phyloP scores from a whole-genome alignment of 805 yeast species.

The Candida nanaspora region DNA sequence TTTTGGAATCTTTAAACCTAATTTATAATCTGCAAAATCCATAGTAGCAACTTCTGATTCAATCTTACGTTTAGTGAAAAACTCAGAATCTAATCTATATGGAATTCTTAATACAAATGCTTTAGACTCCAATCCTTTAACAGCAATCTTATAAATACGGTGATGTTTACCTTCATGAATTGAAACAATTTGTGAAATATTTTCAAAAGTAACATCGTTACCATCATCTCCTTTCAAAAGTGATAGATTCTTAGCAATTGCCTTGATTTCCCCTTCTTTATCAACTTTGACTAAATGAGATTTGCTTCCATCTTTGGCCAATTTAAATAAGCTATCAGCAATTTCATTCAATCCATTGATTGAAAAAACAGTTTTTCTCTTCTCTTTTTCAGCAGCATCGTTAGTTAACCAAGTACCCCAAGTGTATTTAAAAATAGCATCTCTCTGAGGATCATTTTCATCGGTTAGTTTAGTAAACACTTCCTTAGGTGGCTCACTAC shows the following conservation, averaged over 20 bases:
- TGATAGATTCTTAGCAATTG: conserved; percentile 14
- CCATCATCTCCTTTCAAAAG: conserved; percentile 8
- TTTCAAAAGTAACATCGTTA: conserved; percentile 9
- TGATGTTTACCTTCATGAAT: conserved; percentile 94
- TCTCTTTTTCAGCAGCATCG: conserved; percentile 65
- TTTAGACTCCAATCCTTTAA: conserved; percentile 39
- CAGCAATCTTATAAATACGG: conserved; percentile 68
- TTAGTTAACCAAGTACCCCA: conserved; percentile 95
- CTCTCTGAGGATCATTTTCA: conserved; percentile 59
- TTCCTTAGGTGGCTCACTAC: conserved; percentile 19
- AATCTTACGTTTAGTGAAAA: conserved; percentile 57
- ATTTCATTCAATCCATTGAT: conserved; percentile 64
- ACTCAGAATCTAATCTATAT: conserved; percentile 64
- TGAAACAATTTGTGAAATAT: conserved; percentile 67
- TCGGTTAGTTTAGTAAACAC: conserved; percentile 51
- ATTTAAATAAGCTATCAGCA: conserved; percentile 35
- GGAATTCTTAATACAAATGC: conserved; percentile 78
- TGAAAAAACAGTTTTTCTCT: conserved; percentile 75
- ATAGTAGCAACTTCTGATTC: conserved; percentile 90
- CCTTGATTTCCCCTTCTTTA: conserved; percentile 9
- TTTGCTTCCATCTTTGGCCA: conserved; percentile 27
- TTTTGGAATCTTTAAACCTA: conserved; percentile 65
- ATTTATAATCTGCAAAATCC: conserved; percentile 66
- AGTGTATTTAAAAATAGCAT: conserved; percentile 73
- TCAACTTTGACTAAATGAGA: conserved; percentile 5